These are phyloP conservation scores for Stemphylium vesicarium DNA, from an alignment of 2,329 filamentous ascomycete species.

Conservation along the genomic window DNA sequence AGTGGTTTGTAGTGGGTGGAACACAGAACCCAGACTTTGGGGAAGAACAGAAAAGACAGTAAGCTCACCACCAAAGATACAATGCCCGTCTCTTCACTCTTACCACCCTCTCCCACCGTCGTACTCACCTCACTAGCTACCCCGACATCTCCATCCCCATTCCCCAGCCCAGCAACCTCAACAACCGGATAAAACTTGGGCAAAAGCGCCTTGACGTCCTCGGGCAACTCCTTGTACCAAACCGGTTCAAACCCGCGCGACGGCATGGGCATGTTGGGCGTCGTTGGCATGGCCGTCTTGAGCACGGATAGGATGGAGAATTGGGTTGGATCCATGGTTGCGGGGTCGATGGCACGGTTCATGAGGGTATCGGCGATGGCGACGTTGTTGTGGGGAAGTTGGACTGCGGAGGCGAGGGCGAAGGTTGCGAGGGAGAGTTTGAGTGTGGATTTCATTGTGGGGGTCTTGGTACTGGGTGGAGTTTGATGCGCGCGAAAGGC, in stretches of 20 bases:
- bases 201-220: slow-evolving; percentile 18
- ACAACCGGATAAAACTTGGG: slow-evolving; percentile 18
- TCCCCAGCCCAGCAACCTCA: not conserved
- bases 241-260: slow-evolving; percentile 12
- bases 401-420: not conserved
- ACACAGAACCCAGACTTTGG: too few species aligned
- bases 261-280: slow-evolving; percentile 6
- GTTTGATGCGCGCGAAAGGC: not conserved
- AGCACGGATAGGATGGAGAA: slow-evolving; percentile 25
- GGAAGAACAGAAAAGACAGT: too few species aligned
- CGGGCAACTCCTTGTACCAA: slow-evolving; percentile 24
- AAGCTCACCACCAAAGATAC: too few species aligned
- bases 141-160: too few species aligned
- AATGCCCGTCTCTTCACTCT: not conserved
- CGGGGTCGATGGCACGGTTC: slow-evolving; percentile 18
- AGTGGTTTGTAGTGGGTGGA: too few species aligned
- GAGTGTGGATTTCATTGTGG: slow-evolving; percentile 11
- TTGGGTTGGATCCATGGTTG: slow-evolving; percentile 20
- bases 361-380: not conserved
- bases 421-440: slow-evolving; percentile 8
- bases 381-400: not conserved
- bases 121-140: not conserved
- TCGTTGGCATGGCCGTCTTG: slow-evolving; percentile 20
- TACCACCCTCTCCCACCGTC: not conserved
- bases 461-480: not conserved